Percentiles rank a stretch among this genome's conserved stretches.
phyloP scores from a whole-genome alignment of 331 rosid species.

The Cucumis variabilis region DNA sequence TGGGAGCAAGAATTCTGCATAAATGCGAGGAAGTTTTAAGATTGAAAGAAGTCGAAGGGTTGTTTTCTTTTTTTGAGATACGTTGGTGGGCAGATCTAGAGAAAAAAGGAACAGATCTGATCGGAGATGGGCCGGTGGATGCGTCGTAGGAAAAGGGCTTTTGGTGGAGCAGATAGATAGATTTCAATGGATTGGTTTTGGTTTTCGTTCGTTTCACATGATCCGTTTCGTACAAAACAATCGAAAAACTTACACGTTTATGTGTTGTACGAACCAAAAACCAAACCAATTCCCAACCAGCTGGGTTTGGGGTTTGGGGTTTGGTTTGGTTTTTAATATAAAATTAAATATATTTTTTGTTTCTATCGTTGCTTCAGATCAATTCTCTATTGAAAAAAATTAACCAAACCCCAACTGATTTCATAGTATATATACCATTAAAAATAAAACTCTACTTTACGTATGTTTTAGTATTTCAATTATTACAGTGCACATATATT shows the following conservation, averaged over 20 bases:
- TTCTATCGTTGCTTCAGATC: too few relatives aligned
- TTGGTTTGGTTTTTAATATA: too few relatives aligned
- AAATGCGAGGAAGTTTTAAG: background rate
- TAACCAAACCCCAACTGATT: too few relatives aligned
- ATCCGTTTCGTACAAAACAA: slow-evolving; percentile 31
- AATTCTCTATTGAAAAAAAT: too few relatives aligned
- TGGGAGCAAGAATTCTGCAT: slow-evolving; percentile 23
- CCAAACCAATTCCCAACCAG: background rate
- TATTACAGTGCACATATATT: too few relatives aligned
- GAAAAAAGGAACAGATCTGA: slow-evolving; percentile 25
- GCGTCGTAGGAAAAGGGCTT: background rate
- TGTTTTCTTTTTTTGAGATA: background rate
- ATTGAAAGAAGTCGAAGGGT: background rate
- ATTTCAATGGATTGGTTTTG: background rate
- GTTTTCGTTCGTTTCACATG: slow-evolving; percentile 4
- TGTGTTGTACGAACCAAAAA: background rate
- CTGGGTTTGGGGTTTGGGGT: too few relatives aligned
- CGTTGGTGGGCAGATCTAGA: slow-evolving; percentile 18
- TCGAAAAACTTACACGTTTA: slow-evolving; percentile 15
- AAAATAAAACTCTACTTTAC: too few relatives aligned
- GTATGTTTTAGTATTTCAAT: too few relatives aligned
- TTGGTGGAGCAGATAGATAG: background rate
- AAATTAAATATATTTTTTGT: too few relatives aligned
- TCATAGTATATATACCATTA: too few relatives aligned
- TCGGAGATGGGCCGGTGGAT: slow-evolving; percentile 21